Percentiles rank a stretch among this genome's conserved stretches.
Conservation (phyloP, 2,329 filamentous ascomycete species). For the Rasamsonia emersonii region DNA sequence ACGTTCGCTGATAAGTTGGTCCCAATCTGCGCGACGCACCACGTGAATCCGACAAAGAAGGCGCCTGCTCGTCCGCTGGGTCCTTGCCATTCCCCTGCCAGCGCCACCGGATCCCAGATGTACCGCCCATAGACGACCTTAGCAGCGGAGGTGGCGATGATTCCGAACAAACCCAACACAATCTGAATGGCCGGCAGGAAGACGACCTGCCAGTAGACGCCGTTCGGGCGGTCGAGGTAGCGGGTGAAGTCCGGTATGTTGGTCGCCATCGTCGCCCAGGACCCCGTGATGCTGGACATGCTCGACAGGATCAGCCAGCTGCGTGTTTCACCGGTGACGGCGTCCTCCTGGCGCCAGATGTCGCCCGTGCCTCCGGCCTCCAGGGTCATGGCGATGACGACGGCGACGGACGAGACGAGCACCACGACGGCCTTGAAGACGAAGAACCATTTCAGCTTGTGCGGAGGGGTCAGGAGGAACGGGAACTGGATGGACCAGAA, state of each 20-base stretch:
- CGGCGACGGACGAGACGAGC: conserved; percentile 47
- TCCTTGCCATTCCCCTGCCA: conserved; percentile 18
- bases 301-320: conserved; percentile 28
- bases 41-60: conserved; percentile 21
- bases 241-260: conserved; percentile 15
- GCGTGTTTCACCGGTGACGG: conserved; percentile 38
- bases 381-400: conserved; percentile 49
- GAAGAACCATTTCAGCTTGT: conserved; percentile 23
- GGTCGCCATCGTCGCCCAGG: conserved; percentile 12
- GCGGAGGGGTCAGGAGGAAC: conserved; percentile 27
- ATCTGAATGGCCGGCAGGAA: conserved; percentile 5
- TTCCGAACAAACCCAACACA: conserved; percentile 27
- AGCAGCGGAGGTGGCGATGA: conserved; percentile 34
- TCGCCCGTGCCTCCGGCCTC: conserved; percentile 41
- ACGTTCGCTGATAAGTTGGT: conserved; percentile 47
- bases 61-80: conserved; percentile 19
- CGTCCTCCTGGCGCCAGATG: conserved; percentile 37
- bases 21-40: conserved; percentile 40
- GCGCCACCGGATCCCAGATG: conserved; percentile 22
- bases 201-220: conserved; percentile 8
- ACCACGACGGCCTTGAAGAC: conserved; percentile 29
- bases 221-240: conserved; percentile 8
- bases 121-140: conserved; percentile 15
- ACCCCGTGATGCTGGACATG: conserved; percentile 10
- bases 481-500: conserved; percentile 32